Evolutionary conservation across 169 alveolate genomes (phyloP).

Genomic region (Plasmodium relictum): DNA sequence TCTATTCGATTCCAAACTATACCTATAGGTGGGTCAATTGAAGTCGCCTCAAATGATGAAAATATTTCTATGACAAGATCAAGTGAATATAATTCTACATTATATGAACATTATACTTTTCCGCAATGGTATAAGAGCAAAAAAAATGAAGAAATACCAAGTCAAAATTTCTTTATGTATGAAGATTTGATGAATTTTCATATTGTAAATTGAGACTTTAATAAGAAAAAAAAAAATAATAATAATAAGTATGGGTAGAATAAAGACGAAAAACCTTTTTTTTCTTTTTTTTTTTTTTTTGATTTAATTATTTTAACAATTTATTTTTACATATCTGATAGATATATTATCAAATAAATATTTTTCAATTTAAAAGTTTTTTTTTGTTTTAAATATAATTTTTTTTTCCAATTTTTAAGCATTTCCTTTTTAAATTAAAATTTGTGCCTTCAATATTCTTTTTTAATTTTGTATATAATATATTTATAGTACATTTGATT

Average conservation of each 20-base stretch:
- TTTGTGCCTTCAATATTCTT: too few species aligned
- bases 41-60: constrained; percentile 29
- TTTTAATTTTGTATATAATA: too few species aligned
- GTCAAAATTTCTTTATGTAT: constrained; percentile 16
- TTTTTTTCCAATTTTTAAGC: too few species aligned
- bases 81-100: constrained; percentile 42
- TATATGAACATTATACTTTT: constrained; percentile 64
- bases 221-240: too few species aligned
- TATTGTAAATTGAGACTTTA: constrained; percentile 21
- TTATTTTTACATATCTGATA: too few species aligned
- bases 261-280: not conserved
- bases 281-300: not conserved
- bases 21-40: constrained; percentile 65
- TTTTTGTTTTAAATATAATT: too few species aligned
- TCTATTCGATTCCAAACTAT: constrained; percentile 71
- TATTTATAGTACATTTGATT: too few species aligned
- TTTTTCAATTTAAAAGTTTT: too few species aligned
- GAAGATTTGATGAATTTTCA: constrained; percentile 65
- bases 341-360: too few species aligned
- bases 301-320: too few species aligned
- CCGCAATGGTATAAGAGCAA: constrained; percentile 56
- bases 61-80: constrained; percentile 70
- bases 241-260: not conserved
- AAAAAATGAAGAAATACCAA: constrained; percentile 39
- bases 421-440: too few species aligned